Percentiles rank a stretch among this genome's conserved stretches.
phyloP scores from a whole-genome alignment of 1,284 basidiomycete species.

The Cutaneotrichosporon cavernicola region DNA sequence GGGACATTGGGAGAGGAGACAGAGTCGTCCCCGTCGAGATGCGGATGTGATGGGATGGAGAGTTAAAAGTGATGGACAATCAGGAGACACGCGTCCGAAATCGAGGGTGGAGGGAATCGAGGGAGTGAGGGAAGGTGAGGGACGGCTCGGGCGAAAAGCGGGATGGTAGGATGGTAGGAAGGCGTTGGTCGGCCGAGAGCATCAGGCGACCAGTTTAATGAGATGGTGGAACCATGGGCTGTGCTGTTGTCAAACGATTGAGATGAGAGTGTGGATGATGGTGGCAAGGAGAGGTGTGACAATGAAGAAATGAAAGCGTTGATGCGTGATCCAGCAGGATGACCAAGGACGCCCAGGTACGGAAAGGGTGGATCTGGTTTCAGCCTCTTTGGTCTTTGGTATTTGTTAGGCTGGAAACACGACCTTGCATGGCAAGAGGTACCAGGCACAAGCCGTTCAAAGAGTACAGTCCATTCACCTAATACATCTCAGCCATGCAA shows the following conservation, averaged over 20 bases:
- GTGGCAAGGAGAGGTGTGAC: too few relatives aligned
- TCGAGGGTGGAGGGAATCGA: background rate
- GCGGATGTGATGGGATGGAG: background rate
- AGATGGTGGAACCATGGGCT: background rate
- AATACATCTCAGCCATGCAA: too few relatives aligned
- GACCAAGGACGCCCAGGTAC: too few relatives aligned
- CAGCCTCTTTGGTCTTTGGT: too few relatives aligned
- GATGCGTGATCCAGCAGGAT: too few relatives aligned
- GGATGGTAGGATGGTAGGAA: background rate
- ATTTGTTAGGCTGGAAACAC: too few relatives aligned
- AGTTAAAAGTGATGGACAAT: background rate
- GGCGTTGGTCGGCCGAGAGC: background rate
- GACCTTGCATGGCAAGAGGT: too few relatives aligned
- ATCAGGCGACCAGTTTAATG: background rate
- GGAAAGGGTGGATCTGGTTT: too few relatives aligned
- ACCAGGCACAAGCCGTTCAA: too few relatives aligned
- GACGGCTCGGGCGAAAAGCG: background rate
- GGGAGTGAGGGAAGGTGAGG: too few relatives aligned
- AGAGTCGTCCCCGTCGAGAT: background rate
- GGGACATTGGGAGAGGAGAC: background rate
- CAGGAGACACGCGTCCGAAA: background rate
- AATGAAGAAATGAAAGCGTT: too few relatives aligned
- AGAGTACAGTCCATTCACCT: too few relatives aligned
- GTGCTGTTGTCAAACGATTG: background rate
- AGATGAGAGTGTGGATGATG: background rate